These are phyloP conservation scores for Kwoniella shivajii DNA, from an alignment of 1,284 basidiomycete species.

Conservation along the genomic window DNA sequence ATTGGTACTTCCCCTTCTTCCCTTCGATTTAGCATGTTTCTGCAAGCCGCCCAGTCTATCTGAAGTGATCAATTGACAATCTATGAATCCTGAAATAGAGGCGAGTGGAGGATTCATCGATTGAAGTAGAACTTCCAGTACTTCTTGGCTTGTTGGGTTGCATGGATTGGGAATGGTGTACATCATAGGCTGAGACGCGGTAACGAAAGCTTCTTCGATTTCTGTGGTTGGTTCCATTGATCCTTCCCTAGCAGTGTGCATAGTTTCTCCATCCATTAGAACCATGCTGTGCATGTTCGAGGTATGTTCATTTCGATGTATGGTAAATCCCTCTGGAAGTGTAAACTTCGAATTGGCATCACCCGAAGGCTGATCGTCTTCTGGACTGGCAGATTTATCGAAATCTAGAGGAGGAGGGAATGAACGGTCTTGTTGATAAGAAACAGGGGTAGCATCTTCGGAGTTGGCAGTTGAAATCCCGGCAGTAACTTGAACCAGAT, in stretches of 20 bases:
- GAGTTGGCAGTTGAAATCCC: neutral
- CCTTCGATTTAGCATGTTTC: conserved; percentile 54
- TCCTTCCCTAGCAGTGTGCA: conserved; percentile 20
- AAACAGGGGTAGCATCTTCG: neutral
- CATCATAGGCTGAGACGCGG: conserved; percentile 14
- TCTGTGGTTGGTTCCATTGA: conserved; percentile 13
- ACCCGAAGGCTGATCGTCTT: conserved; percentile 17
- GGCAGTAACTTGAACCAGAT: neutral
- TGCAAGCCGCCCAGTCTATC: conserved; percentile 66
- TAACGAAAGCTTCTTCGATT: conserved; percentile 23
- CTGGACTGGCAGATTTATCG: conserved; percentile 12
- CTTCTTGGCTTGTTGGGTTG: conserved; percentile 75
- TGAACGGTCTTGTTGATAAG: neutral
- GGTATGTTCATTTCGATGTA: conserved; percentile 31
- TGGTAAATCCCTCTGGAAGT: conserved; percentile 54
- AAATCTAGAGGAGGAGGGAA: conserved; percentile 2
- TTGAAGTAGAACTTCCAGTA: conserved; percentile 66
- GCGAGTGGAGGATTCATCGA: conserved; percentile 63
- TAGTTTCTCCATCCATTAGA: conserved; percentile 26
- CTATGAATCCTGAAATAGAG: conserved; percentile 65
- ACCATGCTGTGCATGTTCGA: conserved; percentile 31
- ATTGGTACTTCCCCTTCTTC: conserved; percentile 46
- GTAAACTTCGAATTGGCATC: conserved; percentile 27
- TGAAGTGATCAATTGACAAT: conserved; percentile 62
- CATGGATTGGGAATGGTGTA: conserved; percentile 70